phyloP scores from a whole-genome alignment of 2,329 filamentous ascomycete species.

The Hymenoscyphus linearis region DNA sequence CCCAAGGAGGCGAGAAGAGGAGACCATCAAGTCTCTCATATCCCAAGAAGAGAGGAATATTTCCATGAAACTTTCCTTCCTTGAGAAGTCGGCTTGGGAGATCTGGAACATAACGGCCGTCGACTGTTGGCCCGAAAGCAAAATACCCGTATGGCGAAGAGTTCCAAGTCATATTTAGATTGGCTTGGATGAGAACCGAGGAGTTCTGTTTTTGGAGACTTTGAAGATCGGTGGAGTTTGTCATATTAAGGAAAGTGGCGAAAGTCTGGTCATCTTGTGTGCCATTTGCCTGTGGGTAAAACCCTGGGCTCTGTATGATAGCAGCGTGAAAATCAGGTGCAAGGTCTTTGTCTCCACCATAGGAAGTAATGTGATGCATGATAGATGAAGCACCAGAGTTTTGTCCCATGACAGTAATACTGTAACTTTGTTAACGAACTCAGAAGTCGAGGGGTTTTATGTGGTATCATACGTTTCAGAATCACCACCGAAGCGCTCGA shows the following conservation, averaged over 20 bases:
- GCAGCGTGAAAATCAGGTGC: not conserved
- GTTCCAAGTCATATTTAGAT: not conserved
- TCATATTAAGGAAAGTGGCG: not conserved
- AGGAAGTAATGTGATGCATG: not conserved
- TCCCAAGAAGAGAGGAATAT: conserved; percentile 41
- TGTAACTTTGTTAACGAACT: not conserved
- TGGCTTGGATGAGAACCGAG: not conserved
- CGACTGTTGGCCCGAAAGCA: conserved; percentile 40
- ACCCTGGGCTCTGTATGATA: not conserved
- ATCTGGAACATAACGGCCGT: conserved; percentile 42
- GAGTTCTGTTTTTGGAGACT: not conserved
- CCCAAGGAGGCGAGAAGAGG: conserved; percentile 29
- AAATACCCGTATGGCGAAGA: conserved; percentile 1
- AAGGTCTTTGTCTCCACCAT: not conserved
- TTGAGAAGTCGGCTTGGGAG: conserved; percentile 41
- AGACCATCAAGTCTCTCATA: conserved; percentile 39
- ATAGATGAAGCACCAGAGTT: not conserved
- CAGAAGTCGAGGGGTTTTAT: not conserved
- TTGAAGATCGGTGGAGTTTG: not conserved
- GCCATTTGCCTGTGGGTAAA: not conserved
- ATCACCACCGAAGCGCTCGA: not conserved
- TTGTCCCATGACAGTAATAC: not conserved
- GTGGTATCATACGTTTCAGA: not conserved
- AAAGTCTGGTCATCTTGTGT: not conserved
- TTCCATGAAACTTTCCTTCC: conserved; percentile 39